Base-by-base conservation (phyloP, 192 early-diverging fungal species). In the Coemansia erecta region DNA sequence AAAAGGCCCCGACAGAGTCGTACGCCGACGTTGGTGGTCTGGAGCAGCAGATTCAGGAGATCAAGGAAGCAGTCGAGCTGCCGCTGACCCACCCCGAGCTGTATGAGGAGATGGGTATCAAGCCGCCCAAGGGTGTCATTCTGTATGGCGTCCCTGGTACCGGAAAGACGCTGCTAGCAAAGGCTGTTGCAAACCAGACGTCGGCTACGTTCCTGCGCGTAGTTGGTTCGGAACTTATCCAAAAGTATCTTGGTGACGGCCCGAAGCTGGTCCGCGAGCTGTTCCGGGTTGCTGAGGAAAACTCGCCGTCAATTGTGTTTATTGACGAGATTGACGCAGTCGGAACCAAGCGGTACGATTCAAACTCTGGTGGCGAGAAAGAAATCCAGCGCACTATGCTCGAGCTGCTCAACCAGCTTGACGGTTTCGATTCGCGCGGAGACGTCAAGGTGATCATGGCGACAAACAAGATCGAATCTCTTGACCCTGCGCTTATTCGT, bases 361-460 rank as follows among this genome's bases (percentile, higher is more conserved):
- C 93, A 18, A 92, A 87, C 49, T 94, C 94, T 8, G 93, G 95
- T 37, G 97, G 92, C 58, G 97, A 98, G 60, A 82, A 92, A 26
- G 97, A 99, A 71, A 94, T 98, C 51, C 97, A 98, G 77, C 86
- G 97, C 66, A 98, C 92, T 31, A 90, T 98, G 90, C 80, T 98
- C 65, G 97, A 99, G 75, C 84, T 99, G 14, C 73, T 99, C 58
- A 99, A 94, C 70, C 97, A 99, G 72, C 82, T 99, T 58, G 97
- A 99, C 65, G 97, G 97, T 6, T 99, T 99, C 75, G 97, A 98
- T 63, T 92, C 90, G 18, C 82, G 89, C 50, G 89, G 92, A 43
- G 93, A 98, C 67, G 94, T 99, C 66, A 99, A 99, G 82, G 97
- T 98, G 18, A 95, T 99, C 62, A 98, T 98, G 95, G 97, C 97